A percentile compares a stretch with the other conserved stretches of the same genome.
These are phyloP conservation scores for Nigrospora oryzae DNA, from an alignment of 2,329 filamentous ascomycete genomes.

Conservation along the genomic window DNA sequence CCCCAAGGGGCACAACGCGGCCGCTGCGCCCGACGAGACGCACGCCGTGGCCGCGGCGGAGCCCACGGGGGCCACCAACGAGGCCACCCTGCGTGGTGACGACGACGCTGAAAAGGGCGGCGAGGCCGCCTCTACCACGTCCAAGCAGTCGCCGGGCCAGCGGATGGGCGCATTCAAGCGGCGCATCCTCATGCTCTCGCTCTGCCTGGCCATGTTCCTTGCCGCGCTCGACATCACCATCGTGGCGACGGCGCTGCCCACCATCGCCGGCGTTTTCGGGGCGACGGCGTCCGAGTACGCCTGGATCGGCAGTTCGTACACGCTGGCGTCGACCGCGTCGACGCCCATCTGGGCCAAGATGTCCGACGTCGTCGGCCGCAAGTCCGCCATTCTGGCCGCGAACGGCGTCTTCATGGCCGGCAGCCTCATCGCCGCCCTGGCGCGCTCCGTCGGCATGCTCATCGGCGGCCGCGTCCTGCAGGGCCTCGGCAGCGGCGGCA, in stretches of 20 bases:
- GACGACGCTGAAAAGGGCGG: too few relatives aligned
- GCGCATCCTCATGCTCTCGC: slow-evolving; percentile 1
- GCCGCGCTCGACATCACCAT: slow-evolving; percentile 22
- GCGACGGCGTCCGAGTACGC: slow-evolving; percentile 49
- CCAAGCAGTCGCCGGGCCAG: not conserved
- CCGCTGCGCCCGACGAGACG: too few relatives aligned
- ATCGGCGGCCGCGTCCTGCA: slow-evolving; percentile 23
- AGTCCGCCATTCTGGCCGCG: slow-evolving; percentile 25
- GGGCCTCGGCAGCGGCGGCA: slow-evolving; percentile 26
- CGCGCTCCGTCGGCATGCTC: slow-evolving; percentile 23
- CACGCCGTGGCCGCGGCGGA: too few relatives aligned
- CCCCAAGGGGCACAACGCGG: too few relatives aligned
- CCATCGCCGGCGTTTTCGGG: slow-evolving; percentile 36
- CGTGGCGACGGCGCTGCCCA: slow-evolving; percentile 38
- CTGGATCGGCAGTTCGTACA: slow-evolving; percentile 59
- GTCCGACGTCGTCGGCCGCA: slow-evolving; percentile 32
- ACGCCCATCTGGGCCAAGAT: slow-evolving; percentile 50
- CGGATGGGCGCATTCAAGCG: slow-evolving; percentile 1
- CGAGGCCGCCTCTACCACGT: not conserved
- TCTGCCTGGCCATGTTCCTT: slow-evolving; percentile 3
- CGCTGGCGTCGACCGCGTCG: slow-evolving; percentile 49
- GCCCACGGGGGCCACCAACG: too few relatives aligned
- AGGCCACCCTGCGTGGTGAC: too few relatives aligned
- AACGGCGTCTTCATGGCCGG: slow-evolving; percentile 26
- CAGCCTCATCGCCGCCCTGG: slow-evolving; percentile 23